Evolutionary conservation across 306 rosid species (phyloP), one percentile per base, ranked within the genome.

Genomic region (Vachellia pachyceras): DNA sequence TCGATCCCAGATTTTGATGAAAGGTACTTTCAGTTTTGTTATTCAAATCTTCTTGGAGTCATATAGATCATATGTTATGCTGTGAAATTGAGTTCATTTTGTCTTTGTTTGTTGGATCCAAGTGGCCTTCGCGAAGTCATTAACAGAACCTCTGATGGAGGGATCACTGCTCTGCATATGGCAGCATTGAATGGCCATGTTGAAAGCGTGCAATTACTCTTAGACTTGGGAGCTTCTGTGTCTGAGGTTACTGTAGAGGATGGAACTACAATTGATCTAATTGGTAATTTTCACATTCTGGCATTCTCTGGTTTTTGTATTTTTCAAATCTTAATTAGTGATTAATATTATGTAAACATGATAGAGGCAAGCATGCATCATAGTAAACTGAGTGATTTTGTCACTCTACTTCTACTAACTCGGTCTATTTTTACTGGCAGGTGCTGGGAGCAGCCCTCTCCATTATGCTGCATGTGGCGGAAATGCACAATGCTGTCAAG

Each of bases 401-500:
- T 70, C 22, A 63, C 67, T 75, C 49, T 36, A 5, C 79, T 5
- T 29, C 45, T 36, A 8, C n/a, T 77, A 81, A 77, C 75, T 67
- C 40, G 61, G 23, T 60, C 78, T 47, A 74, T 66, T 79, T 60
- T 52, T 81, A 76, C 80, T 81, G 77, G 80, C 81, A 95, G 99
- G 98, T 85, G 90, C 97, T 54, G 99, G 96, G 80, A 95, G 99
- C 90, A 90, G 97, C 65, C 87, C 99, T 72, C 97, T 95, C 57
- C 99, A 95, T 83, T 95, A 95, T 84, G 99, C 97, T 72, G 98
- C 98, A 69, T 93, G 98, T 39, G 97, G 99, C 68, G 99, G 99
- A 80, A 90, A 93, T 93, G 96, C 93, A 40, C 97, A 95, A 82
- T 93, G 97, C 82, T 95, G 99, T 86, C 90, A 93, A 75, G 99